Evolutionary conservation across 2,329 filamentous ascomycete genomes (phyloP).

Genomic region (Chaetomium sp.): DNA sequence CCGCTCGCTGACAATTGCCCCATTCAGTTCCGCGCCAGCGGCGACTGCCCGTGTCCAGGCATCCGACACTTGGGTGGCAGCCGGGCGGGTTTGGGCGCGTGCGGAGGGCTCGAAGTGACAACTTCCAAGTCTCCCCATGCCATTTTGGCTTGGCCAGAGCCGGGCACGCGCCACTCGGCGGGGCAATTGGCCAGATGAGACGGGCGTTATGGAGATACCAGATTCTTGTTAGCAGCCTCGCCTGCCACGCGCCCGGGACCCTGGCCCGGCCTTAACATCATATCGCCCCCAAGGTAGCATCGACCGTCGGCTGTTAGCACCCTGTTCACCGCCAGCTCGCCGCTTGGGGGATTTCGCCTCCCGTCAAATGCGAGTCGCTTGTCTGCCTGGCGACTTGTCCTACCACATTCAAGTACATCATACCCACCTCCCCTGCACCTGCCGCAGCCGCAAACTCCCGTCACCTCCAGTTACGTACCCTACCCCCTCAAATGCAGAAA

Average conservation of each 20-base stretch:
- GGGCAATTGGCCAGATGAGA: slow-evolving; percentile 22
- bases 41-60: background rate
- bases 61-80: background rate
- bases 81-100: background rate
- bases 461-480: background rate
- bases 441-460: slow-evolving; percentile 12
- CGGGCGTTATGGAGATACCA: slow-evolving; percentile 27
- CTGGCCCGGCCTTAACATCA: background rate
- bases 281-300: slow-evolving; percentile 30
- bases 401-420: slow-evolving; percentile 34
- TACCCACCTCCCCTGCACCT: slow-evolving; percentile 14
- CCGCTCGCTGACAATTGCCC: slow-evolving; percentile 8
- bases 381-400: slow-evolving; percentile 32
- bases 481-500: slow-evolving; percentile 7
- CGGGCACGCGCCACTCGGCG: slow-evolving; percentile 1
- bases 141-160: background rate
- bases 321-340: slow-evolving; percentile 27
- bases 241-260: slow-evolving; percentile 9
- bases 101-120: slow-evolving; percentile 20
- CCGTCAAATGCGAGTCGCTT: slow-evolving; percentile 28
- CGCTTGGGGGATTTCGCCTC: slow-evolving; percentile 25
- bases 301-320: slow-evolving; percentile 34
- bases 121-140: background rate
- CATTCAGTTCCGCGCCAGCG: background rate
- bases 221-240: slow-evolving; percentile 27